Base-by-base conservation (phyloP, 768 basidiomycete genomes). In the Boletus reticuloceps region DNA sequence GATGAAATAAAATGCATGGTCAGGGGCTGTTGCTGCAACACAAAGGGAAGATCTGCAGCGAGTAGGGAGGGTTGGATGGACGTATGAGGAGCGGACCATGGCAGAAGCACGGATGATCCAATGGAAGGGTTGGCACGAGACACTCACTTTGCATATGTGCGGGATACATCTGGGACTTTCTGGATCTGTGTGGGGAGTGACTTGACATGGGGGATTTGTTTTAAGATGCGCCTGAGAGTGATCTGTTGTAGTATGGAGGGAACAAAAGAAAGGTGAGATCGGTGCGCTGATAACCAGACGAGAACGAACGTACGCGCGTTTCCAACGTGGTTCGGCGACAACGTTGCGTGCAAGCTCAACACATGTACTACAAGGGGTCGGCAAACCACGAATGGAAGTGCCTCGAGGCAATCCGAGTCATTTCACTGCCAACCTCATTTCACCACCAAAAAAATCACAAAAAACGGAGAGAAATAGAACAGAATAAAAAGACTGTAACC, bases 251-350 rank as follows among this genome's bases (percentile, higher is more conserved):
- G n/a, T 12, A 13, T 32, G 57, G 59, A 55, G 51, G 56, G 65
- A 65, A 65, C 63, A 64, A 71, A 68, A 69, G 51, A 67, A 65
- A 64, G 58, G 69, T 61, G 59, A 72, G 64, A 72, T 64, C 58
- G 62, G 65, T 62, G 64, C 59, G 61, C 64, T 66, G 66, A 70
- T 68, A 63, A 69, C 60, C 44, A 63, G 55, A 55, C 31, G 48
- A 58, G 58, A 37, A 42, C 37, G 32, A 44, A 59, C 57, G 64
- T 69, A 67, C 78, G 80, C 82, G 78, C 80, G 83, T 79, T 83
- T 82, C 76, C 83, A 86, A 85, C 84, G 84, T 85, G 84, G 74
- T 65, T 53, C 59, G 60, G 62, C 60, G 64, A 63, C 59, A 75
- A 72, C 67, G 73, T 72, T 70, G 72, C 72, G 70, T 71, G 29